Evolutionary conservation across 148 eudicot species (phyloP).

Genomic region (Rhododendron molle): DNA sequence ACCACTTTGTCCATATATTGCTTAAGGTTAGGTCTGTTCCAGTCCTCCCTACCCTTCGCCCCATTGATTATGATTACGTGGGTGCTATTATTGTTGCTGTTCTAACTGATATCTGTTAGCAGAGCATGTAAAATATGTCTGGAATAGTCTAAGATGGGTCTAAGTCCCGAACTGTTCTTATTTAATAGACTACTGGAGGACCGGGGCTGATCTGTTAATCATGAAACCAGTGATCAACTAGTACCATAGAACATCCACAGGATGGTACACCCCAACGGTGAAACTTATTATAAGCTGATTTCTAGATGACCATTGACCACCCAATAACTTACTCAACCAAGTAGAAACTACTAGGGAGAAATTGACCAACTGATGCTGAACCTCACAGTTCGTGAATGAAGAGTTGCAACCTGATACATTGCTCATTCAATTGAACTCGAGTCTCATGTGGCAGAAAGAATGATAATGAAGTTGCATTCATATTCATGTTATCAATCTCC

Average conservation of each 20-base stretch:
- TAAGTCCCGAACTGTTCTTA: neutral
- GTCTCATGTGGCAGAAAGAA: neutral
- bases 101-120: neutral
- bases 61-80: neutral
- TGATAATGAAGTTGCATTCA: neutral
- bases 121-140: neutral
- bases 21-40: neutral
- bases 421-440: neutral
- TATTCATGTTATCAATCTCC: neutral
- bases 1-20: neutral
- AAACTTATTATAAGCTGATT: neutral
- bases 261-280: neutral
- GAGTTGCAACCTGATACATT: neutral
- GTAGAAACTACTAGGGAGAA: neutral
- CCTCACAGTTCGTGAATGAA: neutral
- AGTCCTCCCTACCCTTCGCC: neutral
- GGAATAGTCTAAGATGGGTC: neutral
- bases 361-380: neutral
- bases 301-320: neutral
- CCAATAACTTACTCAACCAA: neutral
- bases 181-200: neutral
- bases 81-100: neutral
- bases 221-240: neutral
- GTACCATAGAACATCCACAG: neutral
- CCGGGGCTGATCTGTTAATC: neutral